Base-by-base conservation (phyloP, 2,329 filamentous ascomycete species). In the Trichoderma arundinaceum region DNA sequence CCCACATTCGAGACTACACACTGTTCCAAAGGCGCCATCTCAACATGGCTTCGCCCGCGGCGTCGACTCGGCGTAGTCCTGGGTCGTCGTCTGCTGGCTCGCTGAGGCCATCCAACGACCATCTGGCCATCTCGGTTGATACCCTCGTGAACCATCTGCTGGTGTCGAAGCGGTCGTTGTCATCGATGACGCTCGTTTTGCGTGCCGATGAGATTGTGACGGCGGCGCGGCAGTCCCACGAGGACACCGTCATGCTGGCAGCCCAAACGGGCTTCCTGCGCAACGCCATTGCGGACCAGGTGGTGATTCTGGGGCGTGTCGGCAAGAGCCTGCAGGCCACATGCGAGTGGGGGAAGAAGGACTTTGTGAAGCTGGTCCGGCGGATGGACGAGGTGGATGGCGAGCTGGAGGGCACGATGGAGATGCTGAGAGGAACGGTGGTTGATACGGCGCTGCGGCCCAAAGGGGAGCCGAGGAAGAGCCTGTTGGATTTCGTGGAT, bases 191-290 rank as follows among this genome's bases (percentile, higher is more conserved):
- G 48, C 88, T 91, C 67, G 92, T 97, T 59, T 89, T 92, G 75
- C 91, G 92, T 67, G 94, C 93, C 69, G 94, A 95, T 74, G 91
- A 96, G 73, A 88, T 97, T 64, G 90, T 95, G 51, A 92, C 87
- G 19, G 83, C 86, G 13, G 92, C 93, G 4, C 89, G 92, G 39
- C 81, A 84, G 38, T 86, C 92, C 39, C 83, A 97, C 69, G 92
- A 96, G 74, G 90, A 95, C 71, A 89, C 89, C 54, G 89, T 92
- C 61, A 83, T 94, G 9, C 83, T 96, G 4, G 85, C 85, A 22
- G 88, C 91, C 7, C 84, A 90, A 71, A 87, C 88, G 0, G 82
- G 81, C n/a, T 92, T 92, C 74, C 77, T 94, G 7, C 85, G 84
- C 58, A 82, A 81, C 9, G 87, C 87, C 46, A 86, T 92, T 65